Conservation (phyloP, 2,329 filamentous ascomycete species). For the Paracamarosporium sp. region DNA sequence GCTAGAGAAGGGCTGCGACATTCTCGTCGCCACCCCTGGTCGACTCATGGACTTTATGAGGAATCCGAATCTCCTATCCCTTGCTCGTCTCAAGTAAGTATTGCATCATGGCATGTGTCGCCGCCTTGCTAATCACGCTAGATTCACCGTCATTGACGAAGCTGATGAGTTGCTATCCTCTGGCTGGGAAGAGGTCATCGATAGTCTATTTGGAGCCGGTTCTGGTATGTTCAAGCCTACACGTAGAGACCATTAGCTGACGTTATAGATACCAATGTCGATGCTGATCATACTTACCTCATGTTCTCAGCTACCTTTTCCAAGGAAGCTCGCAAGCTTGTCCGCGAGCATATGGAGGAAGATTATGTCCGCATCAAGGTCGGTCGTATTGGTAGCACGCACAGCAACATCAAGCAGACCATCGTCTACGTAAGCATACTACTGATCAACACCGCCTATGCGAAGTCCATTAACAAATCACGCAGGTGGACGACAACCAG, state of each 20-base stretch:
- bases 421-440: conserved; percentile 64
- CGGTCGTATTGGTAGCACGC: conserved; percentile 83
- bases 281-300: conserved; percentile 71
- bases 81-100: conserved; percentile 77
- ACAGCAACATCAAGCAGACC: conserved; percentile 80
- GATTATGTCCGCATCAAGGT: conserved; percentile 83
- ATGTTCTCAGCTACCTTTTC: conserved; percentile 97
- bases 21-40: conserved; percentile 87
- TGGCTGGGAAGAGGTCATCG: conserved; percentile 80
- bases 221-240: conserved; percentile 67
- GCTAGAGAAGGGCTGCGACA: conserved; percentile 83
- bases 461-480: not conserved
- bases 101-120: not conserved
- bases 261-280: conserved; percentile 72
- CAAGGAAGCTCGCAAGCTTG: conserved; percentile 76
- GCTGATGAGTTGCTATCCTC: conserved; percentile 87
- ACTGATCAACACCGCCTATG: no score
- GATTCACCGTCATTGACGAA: conserved; percentile 82
- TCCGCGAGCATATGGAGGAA: conserved; percentile 74
- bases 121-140: conserved; percentile 24
- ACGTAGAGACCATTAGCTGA: conserved; percentile 15
- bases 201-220: conserved; percentile 74
- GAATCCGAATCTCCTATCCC: conserved; percentile 70
- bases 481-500: conserved; percentile 57
- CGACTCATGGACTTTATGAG: conserved; percentile 85